Evolutionary conservation across 805 yeast species (phyloP), one percentile per base, ranked within the genome.

Genomic region (Myxozyma kluyveri): DNA sequence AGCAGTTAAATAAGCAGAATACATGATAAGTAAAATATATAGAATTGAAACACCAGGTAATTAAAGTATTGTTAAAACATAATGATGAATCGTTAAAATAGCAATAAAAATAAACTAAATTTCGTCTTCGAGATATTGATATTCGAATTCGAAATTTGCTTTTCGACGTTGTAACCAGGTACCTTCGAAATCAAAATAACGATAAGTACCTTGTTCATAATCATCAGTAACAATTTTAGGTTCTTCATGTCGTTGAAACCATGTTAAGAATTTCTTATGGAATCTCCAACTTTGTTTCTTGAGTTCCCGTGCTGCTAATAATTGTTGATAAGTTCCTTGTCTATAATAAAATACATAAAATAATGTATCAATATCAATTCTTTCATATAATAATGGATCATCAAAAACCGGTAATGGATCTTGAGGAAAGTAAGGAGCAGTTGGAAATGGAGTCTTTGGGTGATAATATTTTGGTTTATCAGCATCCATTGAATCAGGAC

Each of bases 401-500:
- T 81, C 84, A 49, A 74, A 62, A 35, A 73, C 68, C 17, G 73
- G 66, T 23, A 74, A 59, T 29, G 90, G 90, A 55, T 86, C 93
- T 65, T 83, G 88, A 1, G 99, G 99, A 70, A 88, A 93, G 69
- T 84, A 87, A 21, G 86, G 79, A 35, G 93, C 87, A 5, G 96
- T 88, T 24, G 96, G 96, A 65, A 86, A 95, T 48, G 95, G 95
- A 60, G 82, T 81, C 21, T 79, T 77, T 4, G 97, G 91, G 44
- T 78, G 79, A 66, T 88, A 83, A 66, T 79, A 77, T 55, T 84
- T 79, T 17, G 97, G 96, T 61, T 75, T 79, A 63, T 91, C 97
- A 1, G 95, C 84, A 66, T 91, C 95, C 52, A 83, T 78, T 0
- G 98, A 87, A 69, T 93, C 98, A 0, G 99, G 98, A 67, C 97